A percentile compares a stretch with the other conserved stretches of the same genome.
phyloP scores from a whole-genome alignment of 176 grass and related monocot genomes.

The Carex cristatella region DNA sequence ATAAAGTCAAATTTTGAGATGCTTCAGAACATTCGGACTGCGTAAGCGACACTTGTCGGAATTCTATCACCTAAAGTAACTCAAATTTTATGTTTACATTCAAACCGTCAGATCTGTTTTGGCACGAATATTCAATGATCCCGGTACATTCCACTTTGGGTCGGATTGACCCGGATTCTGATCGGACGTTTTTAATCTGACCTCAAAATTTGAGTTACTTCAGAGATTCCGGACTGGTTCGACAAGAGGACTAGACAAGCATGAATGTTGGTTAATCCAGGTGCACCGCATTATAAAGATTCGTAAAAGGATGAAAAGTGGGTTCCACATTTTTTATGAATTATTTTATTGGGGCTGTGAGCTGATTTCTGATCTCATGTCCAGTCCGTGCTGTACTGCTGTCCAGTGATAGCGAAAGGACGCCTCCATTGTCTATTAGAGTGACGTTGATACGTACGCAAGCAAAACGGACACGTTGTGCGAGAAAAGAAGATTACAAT shows the following conservation, averaged over 20 bases:
- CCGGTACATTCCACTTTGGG: no score
- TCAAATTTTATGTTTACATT: no score
- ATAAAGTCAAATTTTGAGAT: no score
- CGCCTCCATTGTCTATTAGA: not conserved
- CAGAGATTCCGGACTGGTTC: no score
- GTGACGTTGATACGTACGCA: slow-evolving; percentile 17
- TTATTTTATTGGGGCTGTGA: not conserved
- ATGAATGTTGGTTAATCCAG: not conserved
- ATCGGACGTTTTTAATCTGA: no score
- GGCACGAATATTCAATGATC: no score
- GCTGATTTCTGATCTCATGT: not conserved
- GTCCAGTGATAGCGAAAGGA: not conserved
- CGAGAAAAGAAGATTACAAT: not conserved
- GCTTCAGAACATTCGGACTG: no score
- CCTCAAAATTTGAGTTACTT: no score
- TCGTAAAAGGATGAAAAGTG: not conserved
- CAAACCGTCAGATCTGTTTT: no score
- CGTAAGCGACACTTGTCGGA: no score
- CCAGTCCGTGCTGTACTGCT: not conserved
- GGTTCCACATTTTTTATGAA: not conserved
- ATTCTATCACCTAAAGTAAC: no score
- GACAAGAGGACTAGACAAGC: not conserved
- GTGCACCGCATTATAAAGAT: not conserved
- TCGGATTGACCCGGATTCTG: no score
- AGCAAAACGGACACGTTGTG: not conserved